Conservation (phyloP, 1,139 yeast species). For the Geotrichum candidum region DNA sequence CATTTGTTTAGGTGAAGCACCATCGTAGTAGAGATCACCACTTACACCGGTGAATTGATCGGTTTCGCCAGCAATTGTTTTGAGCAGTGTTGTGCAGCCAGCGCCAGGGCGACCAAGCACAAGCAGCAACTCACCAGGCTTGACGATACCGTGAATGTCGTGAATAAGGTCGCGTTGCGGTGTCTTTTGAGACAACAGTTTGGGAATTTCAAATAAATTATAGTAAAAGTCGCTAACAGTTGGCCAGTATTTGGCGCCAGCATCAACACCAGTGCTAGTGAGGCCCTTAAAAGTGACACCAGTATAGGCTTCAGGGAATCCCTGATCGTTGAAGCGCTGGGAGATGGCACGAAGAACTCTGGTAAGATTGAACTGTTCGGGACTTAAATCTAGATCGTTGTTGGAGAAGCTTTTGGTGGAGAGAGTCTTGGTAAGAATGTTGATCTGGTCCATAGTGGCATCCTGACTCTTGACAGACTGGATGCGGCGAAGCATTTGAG, state of each 20-base stretch:
- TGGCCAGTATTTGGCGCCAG: slow-evolving; percentile 47
- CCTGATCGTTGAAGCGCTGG: slow-evolving; percentile 37
- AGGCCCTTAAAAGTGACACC: slow-evolving; percentile 45
- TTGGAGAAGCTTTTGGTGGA: slow-evolving; percentile 38
- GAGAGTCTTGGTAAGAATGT: slow-evolving; percentile 34
- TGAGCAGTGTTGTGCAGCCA: slow-evolving; percentile 56
- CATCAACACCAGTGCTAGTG: slow-evolving; percentile 46
- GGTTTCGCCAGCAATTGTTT: slow-evolving; percentile 50
- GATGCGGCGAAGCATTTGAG: not conserved
- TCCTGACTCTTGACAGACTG: not conserved
- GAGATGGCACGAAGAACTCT: slow-evolving; percentile 33
- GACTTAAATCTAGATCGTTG: slow-evolving; percentile 36
- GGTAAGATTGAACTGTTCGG: slow-evolving; percentile 39
- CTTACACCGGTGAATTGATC: slow-evolving; percentile 39
- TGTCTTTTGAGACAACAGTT: slow-evolving; percentile 28
- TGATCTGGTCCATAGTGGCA: not conserved
- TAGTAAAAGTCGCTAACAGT: slow-evolving; percentile 41
- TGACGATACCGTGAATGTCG: slow-evolving; percentile 40
- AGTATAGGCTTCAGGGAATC: slow-evolving; percentile 42
- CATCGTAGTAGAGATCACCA: slow-evolving; percentile 48
- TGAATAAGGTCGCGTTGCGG: slow-evolving; percentile 40
- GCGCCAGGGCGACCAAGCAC: slow-evolving; percentile 66
- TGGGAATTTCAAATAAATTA: slow-evolving; percentile 32
- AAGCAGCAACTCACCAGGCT: slow-evolving; percentile 56
- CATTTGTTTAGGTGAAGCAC: slow-evolving; percentile 47